phyloP scores from a whole-genome alignment of 495 filamentous ascomycete species.

The Apodospora peruviana region DNA sequence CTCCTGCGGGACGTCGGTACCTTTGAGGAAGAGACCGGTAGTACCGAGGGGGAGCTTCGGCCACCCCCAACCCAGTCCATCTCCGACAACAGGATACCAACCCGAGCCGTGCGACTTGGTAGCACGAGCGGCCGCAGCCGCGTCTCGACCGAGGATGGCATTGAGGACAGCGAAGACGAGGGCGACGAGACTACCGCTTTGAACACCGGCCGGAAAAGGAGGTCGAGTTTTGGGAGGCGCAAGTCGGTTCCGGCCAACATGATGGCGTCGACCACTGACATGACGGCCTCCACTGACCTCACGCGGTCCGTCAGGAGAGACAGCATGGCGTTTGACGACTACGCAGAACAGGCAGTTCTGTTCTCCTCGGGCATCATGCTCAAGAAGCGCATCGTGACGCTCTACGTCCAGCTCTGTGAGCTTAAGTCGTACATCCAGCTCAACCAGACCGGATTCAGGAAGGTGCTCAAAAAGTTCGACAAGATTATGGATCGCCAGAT shows the following conservation, averaged over 20 bases:
- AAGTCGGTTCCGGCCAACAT: conserved; percentile 28
- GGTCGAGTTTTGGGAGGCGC: conserved; percentile 27
- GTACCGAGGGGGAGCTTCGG: conserved; percentile 40
- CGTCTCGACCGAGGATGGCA: conserved; percentile 42
- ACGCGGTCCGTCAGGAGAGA: conserved; percentile 44
- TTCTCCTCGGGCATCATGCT: conserved; percentile 79
- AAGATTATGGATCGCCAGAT: conserved; percentile 84
- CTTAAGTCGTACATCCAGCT: conserved; percentile 93
- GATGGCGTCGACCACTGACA: conserved; percentile 41
- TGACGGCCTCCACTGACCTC: conserved; percentile 51
- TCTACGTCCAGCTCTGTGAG: conserved; percentile 92
- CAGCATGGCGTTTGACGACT: conserved; percentile 63
- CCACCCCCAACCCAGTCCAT: conserved; percentile 25
- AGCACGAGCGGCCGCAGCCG: conserved; percentile 35
- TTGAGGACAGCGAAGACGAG: conserved; percentile 58
- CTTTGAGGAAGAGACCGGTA: conserved; percentile 60
- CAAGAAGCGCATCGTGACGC: conserved; percentile 80
- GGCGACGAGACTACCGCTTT: conserved; percentile 59
- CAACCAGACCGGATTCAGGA: conserved; percentile 92
- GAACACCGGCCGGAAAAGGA: conserved; percentile 31
- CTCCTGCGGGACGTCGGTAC: conserved; percentile 68
- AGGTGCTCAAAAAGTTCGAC: conserved; percentile 97
- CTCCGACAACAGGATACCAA: not conserved
- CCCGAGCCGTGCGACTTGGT: conserved; percentile 6
- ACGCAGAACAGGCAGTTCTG: conserved; percentile 65